Base-by-base conservation (phyloP, 116 monocot genomes). In the Papilionanthe hybrid region DNA sequence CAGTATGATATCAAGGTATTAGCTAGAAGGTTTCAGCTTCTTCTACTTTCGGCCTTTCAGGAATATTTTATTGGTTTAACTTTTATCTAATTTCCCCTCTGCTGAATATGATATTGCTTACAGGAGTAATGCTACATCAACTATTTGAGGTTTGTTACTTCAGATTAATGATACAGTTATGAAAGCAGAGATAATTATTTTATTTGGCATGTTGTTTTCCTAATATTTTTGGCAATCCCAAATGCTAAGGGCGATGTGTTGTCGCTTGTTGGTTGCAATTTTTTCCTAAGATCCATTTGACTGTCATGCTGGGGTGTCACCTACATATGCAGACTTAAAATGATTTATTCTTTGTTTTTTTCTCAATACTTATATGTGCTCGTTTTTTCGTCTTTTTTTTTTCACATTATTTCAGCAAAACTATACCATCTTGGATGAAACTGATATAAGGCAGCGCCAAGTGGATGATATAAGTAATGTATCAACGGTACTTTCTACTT, bases 391-490 rank as follows among this genome's bases (percentile, higher is more conserved):
- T 50, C 42, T 37, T 15, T 41, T 11, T 1, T 75, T 72, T 77
- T 17, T 75, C 77, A 0, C 75, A 50, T 80, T 45, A 19, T 75
- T 77, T 44, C 77, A 69, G 79, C 84, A 89, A 74, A 84, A 73
- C 65, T 89, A 79, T 55, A 77, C 20, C 42, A 60, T 86, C 29
- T 80, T 89, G 67, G 79, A 58, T 77, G 84, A 86, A 58, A 66
- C 49, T 47, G 86, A 86, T 48, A 80, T 89, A 79, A n/a, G 50
- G 3, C 82, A 82, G 27, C 84, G 78, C 5, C 89, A 86, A 79
- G 86, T 82, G 29, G 89, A 86, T 75, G 86, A 83, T 77, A 84
- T 84, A 77, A 75, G 69, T 74, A 80, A 82, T 27, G 69, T 86
- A 78, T 78, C 86, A 41, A 60, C 74, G 44, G 80, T 89, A 71